Base-by-base conservation (phyloP, 148 eudicot species). In the Rhododendron mucronatum region DNA sequence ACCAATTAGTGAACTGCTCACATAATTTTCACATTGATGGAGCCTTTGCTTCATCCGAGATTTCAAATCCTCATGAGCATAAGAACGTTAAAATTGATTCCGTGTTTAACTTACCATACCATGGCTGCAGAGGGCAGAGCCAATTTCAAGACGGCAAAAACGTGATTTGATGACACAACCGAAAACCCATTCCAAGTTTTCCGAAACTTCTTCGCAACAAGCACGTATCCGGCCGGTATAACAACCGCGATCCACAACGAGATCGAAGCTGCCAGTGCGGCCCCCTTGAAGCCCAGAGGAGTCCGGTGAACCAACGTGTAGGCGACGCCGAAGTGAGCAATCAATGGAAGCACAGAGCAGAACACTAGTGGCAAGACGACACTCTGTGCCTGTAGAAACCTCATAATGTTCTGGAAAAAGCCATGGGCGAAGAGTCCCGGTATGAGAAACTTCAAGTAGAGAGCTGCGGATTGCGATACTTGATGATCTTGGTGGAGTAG, bases 331-430 rank as follows among this genome's bases (percentile, higher is more conserved):
- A 92, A 8, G 44, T 96, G 96, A 9, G 91, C 28, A 63, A 88
- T 80, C 81, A 94, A 86, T 1, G 98, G 92, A 48, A 92, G 33
- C 21, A 94, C 7, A 12, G 96, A 94, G 86, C 92, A 93, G 6
- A 89, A 55, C 28, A 92, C 89, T 5, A 93, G 88, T 65, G 96
- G 98, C 5, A 89, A 4, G 1, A 95, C 93, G 30, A 93, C 91
- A 5, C 94, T 92, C 55, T 96, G 98, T 9, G 96, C 89, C 39
- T 96, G 98, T 28, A 95, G 96, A 88, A 96, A 96, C 87, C 98
- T 90, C 75, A 95, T 37, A 3, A 96, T 86, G 87, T 96, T 95
- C 16, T 65, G 71, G 2, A 65, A 65, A 65, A 65, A n/a, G 2
- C 61, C 61, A 16, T 14, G 0, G 61, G 23, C 61, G 61, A 55